phyloP scores from a whole-genome alignment of 2,329 filamentous ascomycete genomes.

The Colletotrichum tanaceti region DNA sequence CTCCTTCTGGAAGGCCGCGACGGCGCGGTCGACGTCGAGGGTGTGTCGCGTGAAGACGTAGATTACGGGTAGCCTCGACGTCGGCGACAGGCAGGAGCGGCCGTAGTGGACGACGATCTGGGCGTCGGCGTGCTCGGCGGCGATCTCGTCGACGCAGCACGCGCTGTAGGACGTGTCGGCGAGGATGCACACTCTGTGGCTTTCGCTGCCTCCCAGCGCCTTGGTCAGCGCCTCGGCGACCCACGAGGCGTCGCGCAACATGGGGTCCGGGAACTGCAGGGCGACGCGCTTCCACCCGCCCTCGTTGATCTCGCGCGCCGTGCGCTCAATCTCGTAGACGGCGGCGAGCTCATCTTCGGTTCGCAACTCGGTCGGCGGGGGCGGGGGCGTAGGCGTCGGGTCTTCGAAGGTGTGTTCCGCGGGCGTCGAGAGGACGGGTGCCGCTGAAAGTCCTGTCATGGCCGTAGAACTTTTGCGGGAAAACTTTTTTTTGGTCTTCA shows the following conservation, averaged over 20 bases:
- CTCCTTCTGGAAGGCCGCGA: conserved; percentile 72
- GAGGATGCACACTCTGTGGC: conserved; percentile 77
- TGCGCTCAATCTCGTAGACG: conserved; percentile 88
- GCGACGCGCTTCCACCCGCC: conserved; percentile 82
- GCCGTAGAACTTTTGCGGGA: background rate
- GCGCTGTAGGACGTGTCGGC: conserved; percentile 97
- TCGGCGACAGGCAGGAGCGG: conserved; percentile 89
- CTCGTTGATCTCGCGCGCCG: conserved; percentile 77
- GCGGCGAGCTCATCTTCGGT: conserved; percentile 76
- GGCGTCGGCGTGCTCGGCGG: conserved; percentile 91
- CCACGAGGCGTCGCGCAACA: conserved; percentile 86
- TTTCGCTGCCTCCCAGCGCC: conserved; percentile 47
- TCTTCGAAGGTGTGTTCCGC: conserved; percentile 69
- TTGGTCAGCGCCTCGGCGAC: conserved; percentile 74
- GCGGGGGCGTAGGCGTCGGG: conserved; percentile 51
- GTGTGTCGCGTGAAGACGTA: conserved; percentile 86
- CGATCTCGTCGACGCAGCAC: conserved; percentile 97
- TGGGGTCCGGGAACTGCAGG: conserved; percentile 94
- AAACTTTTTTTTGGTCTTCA: conserved; percentile 17
- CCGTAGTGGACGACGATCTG: conserved; percentile 96
- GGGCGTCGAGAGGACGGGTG: conserved; percentile 73
- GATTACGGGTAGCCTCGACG: conserved; percentile 85
- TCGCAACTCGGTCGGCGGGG: conserved; percentile 47
- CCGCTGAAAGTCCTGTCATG: conserved; percentile 56
- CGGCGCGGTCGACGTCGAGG: conserved; percentile 69